These are phyloP conservation scores for Globisporangium rhizosaccharum DNA, from an alignment of 352 stramenopile genomes.

Conservation along the genomic window DNA sequence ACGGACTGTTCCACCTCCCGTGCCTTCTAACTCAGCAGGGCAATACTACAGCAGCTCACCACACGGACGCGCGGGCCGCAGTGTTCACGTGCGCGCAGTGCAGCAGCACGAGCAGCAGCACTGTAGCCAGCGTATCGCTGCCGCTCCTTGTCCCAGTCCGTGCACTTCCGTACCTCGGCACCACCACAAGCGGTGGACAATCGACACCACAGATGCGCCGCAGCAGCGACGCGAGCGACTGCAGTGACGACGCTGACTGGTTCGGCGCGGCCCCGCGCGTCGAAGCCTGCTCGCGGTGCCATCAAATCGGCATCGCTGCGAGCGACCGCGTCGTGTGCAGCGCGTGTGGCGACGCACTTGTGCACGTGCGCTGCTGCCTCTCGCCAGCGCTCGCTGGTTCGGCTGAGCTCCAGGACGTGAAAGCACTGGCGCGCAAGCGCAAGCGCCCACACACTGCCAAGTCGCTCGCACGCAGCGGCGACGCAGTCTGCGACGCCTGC, in stretches of 20 bases:
- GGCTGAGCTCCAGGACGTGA: background rate
- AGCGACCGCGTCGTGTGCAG: constrained; percentile 26
- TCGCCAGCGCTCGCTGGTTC: background rate
- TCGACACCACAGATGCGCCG: background rate
- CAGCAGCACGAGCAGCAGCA: background rate
- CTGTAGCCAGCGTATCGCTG: background rate
- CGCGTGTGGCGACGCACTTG: constrained; percentile 20
- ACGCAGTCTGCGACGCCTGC: background rate
- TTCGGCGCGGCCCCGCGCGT: constrained; percentile 32
- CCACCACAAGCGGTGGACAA: background rate
- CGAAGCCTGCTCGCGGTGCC: constrained; percentile 50
- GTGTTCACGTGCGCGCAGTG: constrained; percentile 23
- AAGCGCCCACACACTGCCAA: background rate
- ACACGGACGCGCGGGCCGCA: constrained; percentile 4
- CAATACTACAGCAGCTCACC: background rate
- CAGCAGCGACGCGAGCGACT: constrained; percentile 5
- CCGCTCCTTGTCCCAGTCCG: constrained; percentile 33
- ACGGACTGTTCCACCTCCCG: constrained; percentile 36
- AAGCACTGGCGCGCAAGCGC: background rate
- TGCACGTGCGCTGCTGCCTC: constrained; percentile 31
- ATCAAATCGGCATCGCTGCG: constrained; percentile 41
- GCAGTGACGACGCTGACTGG: constrained; percentile 14
- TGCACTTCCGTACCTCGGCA: constrained; percentile 20
- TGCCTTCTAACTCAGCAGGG: constrained; percentile 20
- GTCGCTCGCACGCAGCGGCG: background rate